A percentile compares a stretch with the other conserved stretches of the same genome.
These are phyloP conservation scores for Spergularia bocconei DNA, from an alignment of 148 eudicot species.

Conservation along the genomic window DNA sequence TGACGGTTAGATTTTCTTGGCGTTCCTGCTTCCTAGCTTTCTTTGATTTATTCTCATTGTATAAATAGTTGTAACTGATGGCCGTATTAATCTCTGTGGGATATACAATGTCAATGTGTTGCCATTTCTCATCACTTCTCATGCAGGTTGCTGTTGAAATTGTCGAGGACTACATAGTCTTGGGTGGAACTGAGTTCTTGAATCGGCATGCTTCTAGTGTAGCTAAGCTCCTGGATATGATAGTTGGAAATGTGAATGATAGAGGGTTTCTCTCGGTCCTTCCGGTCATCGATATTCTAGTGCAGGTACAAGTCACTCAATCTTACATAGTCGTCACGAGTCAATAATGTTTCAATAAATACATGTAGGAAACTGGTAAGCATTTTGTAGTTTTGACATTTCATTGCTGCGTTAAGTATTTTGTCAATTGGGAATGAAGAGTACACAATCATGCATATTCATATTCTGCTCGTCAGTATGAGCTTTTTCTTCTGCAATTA, in stretches of 20 bases:
- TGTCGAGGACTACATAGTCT: conserved; percentile 70
- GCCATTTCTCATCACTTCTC: not conserved
- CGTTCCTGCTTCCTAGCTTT: not conserved
- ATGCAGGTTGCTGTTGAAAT: conserved; percentile 89
- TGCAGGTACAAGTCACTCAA: conserved; percentile 55
- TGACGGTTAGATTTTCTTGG: conserved; percentile 52
- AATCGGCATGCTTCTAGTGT: conserved; percentile 73
- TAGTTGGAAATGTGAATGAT: conserved; percentile 81
- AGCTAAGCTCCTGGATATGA: conserved; percentile 75
- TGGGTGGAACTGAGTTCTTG: conserved; percentile 87
- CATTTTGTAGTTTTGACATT: not conserved
- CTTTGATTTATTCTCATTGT: not conserved
- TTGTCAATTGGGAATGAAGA: not conserved
- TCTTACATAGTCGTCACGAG: not conserved
- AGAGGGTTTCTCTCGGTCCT: conserved; percentile 84
- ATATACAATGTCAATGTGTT: not conserved
- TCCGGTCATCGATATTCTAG: conserved; percentile 77
- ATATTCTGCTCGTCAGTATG: not conserved
- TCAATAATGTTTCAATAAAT: not conserved
- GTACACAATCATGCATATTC: not conserved
- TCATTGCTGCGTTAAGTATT: not conserved
- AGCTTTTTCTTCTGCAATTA: not conserved
- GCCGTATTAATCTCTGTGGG: not conserved
- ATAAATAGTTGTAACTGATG: not conserved
- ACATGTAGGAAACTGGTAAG: not conserved